Percentiles rank a stretch among this genome's conserved stretches.
These are phyloP conservation scores for Aquilaria yunnanensis DNA, from an alignment of 345 rosid genomes.

Conservation along the genomic window DNA sequence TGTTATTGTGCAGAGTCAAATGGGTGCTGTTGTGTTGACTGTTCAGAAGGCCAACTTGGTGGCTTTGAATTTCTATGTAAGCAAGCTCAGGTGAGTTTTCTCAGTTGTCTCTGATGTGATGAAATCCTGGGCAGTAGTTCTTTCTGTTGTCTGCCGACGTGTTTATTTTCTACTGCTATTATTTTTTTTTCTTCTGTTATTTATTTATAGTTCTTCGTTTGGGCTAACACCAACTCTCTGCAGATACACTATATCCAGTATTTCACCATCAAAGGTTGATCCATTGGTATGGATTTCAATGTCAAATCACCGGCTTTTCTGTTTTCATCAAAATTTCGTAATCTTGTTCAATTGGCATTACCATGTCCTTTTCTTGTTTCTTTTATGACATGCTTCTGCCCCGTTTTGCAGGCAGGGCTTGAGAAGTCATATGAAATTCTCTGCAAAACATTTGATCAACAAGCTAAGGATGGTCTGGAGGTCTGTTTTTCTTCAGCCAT, in stretches of 20 bases:
- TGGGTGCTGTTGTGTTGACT: constrained; percentile 78
- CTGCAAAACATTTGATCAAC: constrained; percentile 72
- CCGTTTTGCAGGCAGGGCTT: constrained; percentile 33
- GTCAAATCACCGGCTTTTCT: no score
- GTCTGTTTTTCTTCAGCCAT: constrained; percentile 22
- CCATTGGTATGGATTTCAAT: constrained; percentile 36
- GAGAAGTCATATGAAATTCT: constrained; percentile 74
- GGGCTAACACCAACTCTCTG: constrained; percentile 11
- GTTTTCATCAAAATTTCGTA: no score
- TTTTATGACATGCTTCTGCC: constrained; percentile 5
- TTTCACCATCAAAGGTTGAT: constrained; percentile 74
- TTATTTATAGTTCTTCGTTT: neutral
- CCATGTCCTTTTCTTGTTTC: neutral
- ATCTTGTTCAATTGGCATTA: no score
- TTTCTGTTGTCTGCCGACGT: no score
- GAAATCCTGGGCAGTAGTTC: no score
- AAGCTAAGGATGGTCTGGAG: constrained; percentile 64
- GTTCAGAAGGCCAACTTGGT: constrained; percentile 67
- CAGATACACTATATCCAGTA: constrained; percentile 75
- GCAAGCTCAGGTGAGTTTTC: constrained; percentile 62
- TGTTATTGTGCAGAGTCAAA: constrained; percentile 39
- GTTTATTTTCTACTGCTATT: no score
- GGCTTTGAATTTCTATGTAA: constrained; percentile 79
- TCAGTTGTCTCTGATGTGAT: neutral
- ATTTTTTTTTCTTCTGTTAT: neutral